Base-by-base conservation (phyloP, 1,284 basidiomycete genomes). In the Rhodotorula sp. region DNA sequence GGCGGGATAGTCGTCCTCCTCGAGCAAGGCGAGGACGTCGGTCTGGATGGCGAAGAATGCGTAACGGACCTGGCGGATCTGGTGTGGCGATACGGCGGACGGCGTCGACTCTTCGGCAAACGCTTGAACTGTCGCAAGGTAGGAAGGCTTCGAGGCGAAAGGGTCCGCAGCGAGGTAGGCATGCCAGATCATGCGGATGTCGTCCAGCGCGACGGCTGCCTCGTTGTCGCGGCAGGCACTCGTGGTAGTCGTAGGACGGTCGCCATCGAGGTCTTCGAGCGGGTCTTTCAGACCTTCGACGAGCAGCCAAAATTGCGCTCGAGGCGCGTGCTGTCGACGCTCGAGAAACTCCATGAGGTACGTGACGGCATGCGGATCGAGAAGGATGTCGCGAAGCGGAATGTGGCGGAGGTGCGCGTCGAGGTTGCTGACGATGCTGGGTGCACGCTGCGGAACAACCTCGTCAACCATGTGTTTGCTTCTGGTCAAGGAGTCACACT, bases 331-430 rank as follows among this genome's bases (percentile, higher is more conserved):
- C 68, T 89, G 86, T 4, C 91, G 87, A 12, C 95, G 87, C 76
- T 98, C 96, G 92, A 97, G 95, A 79, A 92, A 96, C 82, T 99
- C 96, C 88, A 97, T 95, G 83, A 96, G 93, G 80, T 96, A 96
- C 3, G 91, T 93, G 1, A 98, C 85, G 0, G 93, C 92, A 45
- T 89, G 90, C 0, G 94, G 92, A 76, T 93, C 93, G 49, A 88
- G 85, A 1, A 98, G 87, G 55, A 97, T 86, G 61, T 92, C 89
- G 54, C 90, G 87, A 12, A 93, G 83, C 0, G 76, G 54, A 68
- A 44, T 67, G 16, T 46, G 12, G 34, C 23, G 19, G 42, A 41
- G 3, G 23, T n/a, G 27, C 25, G 48, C 21, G 19, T 34, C 54
- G 17, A 19, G 21, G 45, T 17, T 41, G 14, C 25, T 12, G 44